Evolutionary conservation across 1,284 basidiomycete species (phyloP).

Genomic region (Hemileia vastatrix): DNA sequence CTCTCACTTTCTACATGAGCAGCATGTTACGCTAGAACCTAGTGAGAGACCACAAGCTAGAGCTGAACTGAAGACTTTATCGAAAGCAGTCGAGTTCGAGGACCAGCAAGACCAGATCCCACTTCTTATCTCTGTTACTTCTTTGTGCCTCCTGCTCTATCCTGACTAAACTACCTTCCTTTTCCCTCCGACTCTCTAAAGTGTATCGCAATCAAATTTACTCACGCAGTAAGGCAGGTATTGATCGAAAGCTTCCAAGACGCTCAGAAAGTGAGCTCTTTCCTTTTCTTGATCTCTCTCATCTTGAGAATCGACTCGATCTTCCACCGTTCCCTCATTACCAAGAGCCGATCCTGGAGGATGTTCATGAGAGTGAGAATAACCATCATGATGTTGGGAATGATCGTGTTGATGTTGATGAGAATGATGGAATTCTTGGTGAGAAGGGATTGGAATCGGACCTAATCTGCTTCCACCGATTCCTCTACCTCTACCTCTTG

Average conservation of each 20-base stretch:
- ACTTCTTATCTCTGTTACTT: too few relatives aligned
- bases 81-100: too few relatives aligned
- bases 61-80: too few relatives aligned
- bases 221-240: slow-evolving; percentile 37
- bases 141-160: too few relatives aligned
- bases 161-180: too few relatives aligned
- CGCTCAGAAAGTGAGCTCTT: slow-evolving; percentile 35
- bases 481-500: too few relatives aligned
- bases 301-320: background rate
- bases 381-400: background rate
- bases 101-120: too few relatives aligned
- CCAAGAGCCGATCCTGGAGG: background rate
- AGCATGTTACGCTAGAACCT: too few relatives aligned
- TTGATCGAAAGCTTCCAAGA: slow-evolving; percentile 36
- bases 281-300: slow-evolving; percentile 24
- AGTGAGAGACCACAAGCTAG: too few relatives aligned
- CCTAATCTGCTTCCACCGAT: background rate
- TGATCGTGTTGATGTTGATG: background rate
- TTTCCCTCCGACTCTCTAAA: too few relatives aligned
- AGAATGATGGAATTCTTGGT: background rate
- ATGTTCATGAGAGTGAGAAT: background rate
- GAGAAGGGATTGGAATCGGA: too few relatives aligned
- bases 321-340: background rate
- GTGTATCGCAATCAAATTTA: background rate
- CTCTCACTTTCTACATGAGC: too few relatives aligned